Percentiles rank a stretch among this genome's conserved stretches.
Conservation (phyloP, 352 stramenopile genomes). For the Globisporangium alternatum region DNA sequence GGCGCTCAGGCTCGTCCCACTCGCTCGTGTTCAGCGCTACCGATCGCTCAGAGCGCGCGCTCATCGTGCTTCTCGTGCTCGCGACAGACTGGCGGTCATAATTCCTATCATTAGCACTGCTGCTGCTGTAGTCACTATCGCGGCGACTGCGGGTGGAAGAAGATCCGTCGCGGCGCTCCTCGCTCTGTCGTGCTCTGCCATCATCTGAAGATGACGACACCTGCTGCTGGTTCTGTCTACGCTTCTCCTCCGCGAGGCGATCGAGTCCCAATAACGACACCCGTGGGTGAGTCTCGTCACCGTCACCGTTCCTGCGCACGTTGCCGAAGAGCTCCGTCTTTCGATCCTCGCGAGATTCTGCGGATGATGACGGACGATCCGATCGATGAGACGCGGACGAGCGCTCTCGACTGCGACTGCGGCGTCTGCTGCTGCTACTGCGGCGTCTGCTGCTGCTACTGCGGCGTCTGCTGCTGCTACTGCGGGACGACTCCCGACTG, state of each 20-base stretch:
- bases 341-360: conserved; percentile 10
- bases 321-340: conserved; percentile 29
- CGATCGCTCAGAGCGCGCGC: conserved; percentile 29
- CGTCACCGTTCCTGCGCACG: neutral
- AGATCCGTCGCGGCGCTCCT: neutral
- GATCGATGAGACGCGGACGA: conserved; percentile 1
- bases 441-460: conserved; percentile 18
- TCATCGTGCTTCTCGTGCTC: conserved; percentile 19
- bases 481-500: conserved; percentile 15
- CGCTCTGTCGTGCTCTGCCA: neutral
- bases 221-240: conserved; percentile 26
- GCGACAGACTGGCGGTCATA: conserved; percentile 12
- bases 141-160: conserved; percentile 1
- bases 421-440: conserved; percentile 10
- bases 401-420: conserved; percentile 13
- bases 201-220: neutral
- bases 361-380: conserved; percentile 8
- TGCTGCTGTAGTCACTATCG: neutral
- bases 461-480: conserved; percentile 9
- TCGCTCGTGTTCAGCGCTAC: conserved; percentile 53
- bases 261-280: conserved; percentile 60
- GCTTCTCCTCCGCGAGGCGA: conserved; percentile 58
- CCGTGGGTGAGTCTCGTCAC: neutral
- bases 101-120: neutral
- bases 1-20: conserved; percentile 72